These are phyloP conservation scores for Sanghuangporus baumii DNA, from an alignment of 1,284 basidiomycete species.

Conservation along the genomic window DNA sequence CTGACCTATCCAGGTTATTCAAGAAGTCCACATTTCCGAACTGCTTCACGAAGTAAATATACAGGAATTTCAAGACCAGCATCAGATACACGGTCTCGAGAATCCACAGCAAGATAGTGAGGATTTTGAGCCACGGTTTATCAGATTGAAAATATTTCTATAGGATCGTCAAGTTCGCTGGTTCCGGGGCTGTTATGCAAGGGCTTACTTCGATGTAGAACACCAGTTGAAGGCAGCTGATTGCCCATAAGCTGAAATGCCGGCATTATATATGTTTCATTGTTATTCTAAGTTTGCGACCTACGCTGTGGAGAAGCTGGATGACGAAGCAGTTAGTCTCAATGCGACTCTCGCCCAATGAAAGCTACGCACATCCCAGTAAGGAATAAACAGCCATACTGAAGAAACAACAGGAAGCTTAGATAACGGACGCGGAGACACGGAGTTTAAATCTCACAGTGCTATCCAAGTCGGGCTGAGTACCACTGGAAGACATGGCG, in stretches of 20 bases:
- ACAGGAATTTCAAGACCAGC: background rate
- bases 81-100: background rate
- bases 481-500: too few relatives aligned
- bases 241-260: slow-evolving; percentile 9
- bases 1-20: background rate
- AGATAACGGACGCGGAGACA: background rate
- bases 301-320: background rate
- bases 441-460: background rate
- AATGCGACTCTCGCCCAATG: background rate
- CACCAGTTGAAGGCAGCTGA: slow-evolving; percentile 4
- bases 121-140: background rate
- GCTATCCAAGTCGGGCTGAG: background rate
- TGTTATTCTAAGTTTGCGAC: background rate
- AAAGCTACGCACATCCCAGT: background rate
- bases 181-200: background rate
- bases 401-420: background rate
- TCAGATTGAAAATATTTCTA: background rate
- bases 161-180: background rate
- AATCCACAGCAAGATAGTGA: background rate
- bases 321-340: background rate
- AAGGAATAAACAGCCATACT: background rate
- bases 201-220: slow-evolving; percentile 9
- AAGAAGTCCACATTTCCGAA: slow-evolving; percentile 7
- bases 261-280: too few relatives aligned
- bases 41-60: slow-evolving; percentile 10